Base-by-base conservation (phyloP, 768 basidiomycete genomes). In the Kwoniella dendrophila region DNA sequence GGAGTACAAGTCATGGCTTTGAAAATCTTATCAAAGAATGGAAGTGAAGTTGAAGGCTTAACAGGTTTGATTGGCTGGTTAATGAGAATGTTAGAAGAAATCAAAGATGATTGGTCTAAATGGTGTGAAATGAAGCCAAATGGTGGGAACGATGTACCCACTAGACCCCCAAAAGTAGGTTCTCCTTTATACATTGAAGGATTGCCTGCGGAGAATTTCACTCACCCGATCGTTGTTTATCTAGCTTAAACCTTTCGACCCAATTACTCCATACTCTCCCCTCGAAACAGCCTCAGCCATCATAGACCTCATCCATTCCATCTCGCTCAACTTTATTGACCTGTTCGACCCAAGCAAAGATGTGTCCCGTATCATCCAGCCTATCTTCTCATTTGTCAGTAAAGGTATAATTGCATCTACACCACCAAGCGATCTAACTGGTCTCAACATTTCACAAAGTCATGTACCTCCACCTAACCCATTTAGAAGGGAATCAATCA, bases 1-100 rank as follows among this genome's bases (percentile, higher is more conserved):
- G 65, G 64, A 36, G 71, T 68, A 3, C 92, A 98, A 82, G 92
- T 96, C 47, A 85, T 84, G 64, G 90, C 95, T 77, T 93, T 89
- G 86, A 91, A 90, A 78, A 83, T 89, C 16, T 82, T 97, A 79
- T 74, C 72, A 4, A 69, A 67, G 48, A 63, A 66, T 43, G 74
- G 74, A 2, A 53, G 48, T 1, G 55, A 66, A 20, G 70, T 71
- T 7, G 66, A 67, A 14, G 62, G 66, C 1, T 40, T 69, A 14
- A 56, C 59, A 2, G 74, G 74, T 1, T 22, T 78, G n/a, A 69
- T 78, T 7, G 67, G 69, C 16, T 74, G 75, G 74, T 43, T 75
- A n/a, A 49, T 75, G 16, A 43, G 55, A 36, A 62, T 53, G 30
- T 22, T 71, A 27, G 43, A 62, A 0, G 61, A 64, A 29, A 51